phyloP scores from a whole-genome alignment of 495 filamentous ascomycete species.

The Lepraria neglecta region DNA sequence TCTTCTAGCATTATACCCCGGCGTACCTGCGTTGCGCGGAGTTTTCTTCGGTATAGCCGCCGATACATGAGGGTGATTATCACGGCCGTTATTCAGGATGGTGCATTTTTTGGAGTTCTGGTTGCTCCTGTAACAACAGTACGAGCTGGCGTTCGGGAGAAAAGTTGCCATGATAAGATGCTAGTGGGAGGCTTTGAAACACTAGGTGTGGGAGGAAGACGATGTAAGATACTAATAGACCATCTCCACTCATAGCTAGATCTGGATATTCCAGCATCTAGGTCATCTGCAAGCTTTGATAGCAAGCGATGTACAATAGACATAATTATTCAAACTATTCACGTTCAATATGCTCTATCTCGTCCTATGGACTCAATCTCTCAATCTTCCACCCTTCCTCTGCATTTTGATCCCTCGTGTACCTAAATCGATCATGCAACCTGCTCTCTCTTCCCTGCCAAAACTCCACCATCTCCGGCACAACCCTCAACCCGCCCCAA shows the following conservation, averaged over 20 bases:
- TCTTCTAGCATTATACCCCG: slow-evolving; percentile 21
- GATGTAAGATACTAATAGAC: slow-evolving; percentile 24
- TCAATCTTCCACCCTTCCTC: slow-evolving; percentile 30
- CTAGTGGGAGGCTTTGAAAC: not conserved
- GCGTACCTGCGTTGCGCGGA: slow-evolving; percentile 12
- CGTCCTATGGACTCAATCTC: slow-evolving; percentile 43
- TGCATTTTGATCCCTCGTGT: slow-evolving; percentile 50
- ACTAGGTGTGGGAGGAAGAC: not conserved
- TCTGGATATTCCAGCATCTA: slow-evolving; percentile 26
- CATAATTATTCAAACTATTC: not conserved
- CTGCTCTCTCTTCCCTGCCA: slow-evolving; percentile 91
- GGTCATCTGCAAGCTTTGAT: slow-evolving; percentile 21
- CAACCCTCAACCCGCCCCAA: slow-evolving; percentile 86
- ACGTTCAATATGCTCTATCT: not conserved
- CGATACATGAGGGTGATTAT: not conserved
- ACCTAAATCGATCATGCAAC: slow-evolving; percentile 87
- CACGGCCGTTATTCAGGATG: not conserved
- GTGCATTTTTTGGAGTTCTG: not conserved
- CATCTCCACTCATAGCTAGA: slow-evolving; percentile 28
- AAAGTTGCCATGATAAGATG: not conserved
- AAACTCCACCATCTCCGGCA: slow-evolving; percentile 65
- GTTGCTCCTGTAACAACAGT: slow-evolving; percentile 20
- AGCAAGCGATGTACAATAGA: slow-evolving; percentile 25
- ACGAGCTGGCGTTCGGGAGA: slow-evolving; percentile 15
- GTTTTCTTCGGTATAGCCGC: not conserved